Evolutionary conservation across 495 filamentous ascomycete species (phyloP), one percentile per base, ranked within the genome.

Genomic region (Cercophora scortea): DNA sequence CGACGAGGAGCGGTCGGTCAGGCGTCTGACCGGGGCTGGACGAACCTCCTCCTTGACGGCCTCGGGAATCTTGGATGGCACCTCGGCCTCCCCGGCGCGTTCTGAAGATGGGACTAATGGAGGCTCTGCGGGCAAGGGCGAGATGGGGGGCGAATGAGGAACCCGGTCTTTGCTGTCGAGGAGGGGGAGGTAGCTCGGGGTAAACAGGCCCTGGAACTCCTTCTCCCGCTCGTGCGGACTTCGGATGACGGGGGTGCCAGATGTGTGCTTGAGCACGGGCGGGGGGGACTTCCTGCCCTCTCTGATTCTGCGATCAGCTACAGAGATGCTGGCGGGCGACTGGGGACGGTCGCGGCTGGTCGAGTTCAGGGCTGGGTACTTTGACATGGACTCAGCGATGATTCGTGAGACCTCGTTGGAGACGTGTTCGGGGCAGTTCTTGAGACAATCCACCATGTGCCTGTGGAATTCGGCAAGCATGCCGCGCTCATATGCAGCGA

Each of bases 131-230:
- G 59, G 64, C 36, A 49, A 45, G 32, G 58, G 54, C 16, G 56
- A 55, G 47, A 50, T 48, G 13, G 60, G 59, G 6, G 65, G 56
- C 40, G 64, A 61, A 45, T 56, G 55, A 25, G 39, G 55, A 43
- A 43, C 52, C 50, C 67, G 71, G 41, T 69, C 61, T 13, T 15
- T 16, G 41, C 33, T 40, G 53, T 79, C 79, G 39, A 83, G 77
- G 39, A 83, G 65, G 44, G 79, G 79, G 35, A 84, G 70, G 57
- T 79, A 83, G 47, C 64, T 73, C 17, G 80, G 81, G 12, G 79
- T 83, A 59, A 83, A 83, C 16, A 83, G 55, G 36, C 79, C 80
- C 36, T 78, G 75, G 53, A 83, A 79, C 52, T 82, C 79, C 51
- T 68, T 67, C 56, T 81, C 79, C 32, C 75, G 72, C 47, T 76